phyloP scores from a whole-genome alignment of 1,284 basidiomycete species.

The Mycosarcoma maydis region DNA sequence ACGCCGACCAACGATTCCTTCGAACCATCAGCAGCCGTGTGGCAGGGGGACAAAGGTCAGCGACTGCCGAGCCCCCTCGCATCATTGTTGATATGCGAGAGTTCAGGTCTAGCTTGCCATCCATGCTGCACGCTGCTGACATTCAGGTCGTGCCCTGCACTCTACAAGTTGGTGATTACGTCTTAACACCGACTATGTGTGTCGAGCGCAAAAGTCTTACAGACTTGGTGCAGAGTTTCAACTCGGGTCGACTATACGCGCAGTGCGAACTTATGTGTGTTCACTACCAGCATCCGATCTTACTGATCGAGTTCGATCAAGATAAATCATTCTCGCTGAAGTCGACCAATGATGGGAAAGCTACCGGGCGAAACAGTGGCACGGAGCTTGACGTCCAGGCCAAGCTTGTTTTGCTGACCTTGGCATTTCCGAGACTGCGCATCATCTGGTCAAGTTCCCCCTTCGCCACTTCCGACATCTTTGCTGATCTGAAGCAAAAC shows the following conservation, averaged over 20 bases:
- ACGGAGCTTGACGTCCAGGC: conserved; percentile 75
- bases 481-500: conserved; percentile 88
- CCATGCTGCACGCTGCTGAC: conserved; percentile 83
- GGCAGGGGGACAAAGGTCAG: conserved; percentile 80
- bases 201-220: conserved; percentile 94
- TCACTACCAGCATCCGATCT: conserved; percentile 90
- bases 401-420: conserved; percentile 87
- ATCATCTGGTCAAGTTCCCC: conserved; percentile 98
- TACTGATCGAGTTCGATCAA: conserved; percentile 98
- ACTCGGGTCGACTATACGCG: conserved; percentile 90
- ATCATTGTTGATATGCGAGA: conserved; percentile 97
- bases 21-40: conserved; percentile 87
- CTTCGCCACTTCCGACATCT: conserved; percentile 88
- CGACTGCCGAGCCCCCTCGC: conserved; percentile 76
- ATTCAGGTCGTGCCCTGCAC: conserved; percentile 88
- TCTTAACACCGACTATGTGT: conserved; percentile 92
- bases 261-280: conserved; percentile 97
- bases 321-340: conserved; percentile 87
- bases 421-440: conserved; percentile 87
- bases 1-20: conserved; percentile 71
- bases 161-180: conserved; percentile 93
- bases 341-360: conserved; percentile 17
- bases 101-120: conserved; percentile 91
- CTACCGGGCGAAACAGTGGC: conserved; percentile 49
- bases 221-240: conserved; percentile 90